phyloP scores from a whole-genome alignment of 108 stramenopile species.

The Schizochytrium sp. region DNA sequence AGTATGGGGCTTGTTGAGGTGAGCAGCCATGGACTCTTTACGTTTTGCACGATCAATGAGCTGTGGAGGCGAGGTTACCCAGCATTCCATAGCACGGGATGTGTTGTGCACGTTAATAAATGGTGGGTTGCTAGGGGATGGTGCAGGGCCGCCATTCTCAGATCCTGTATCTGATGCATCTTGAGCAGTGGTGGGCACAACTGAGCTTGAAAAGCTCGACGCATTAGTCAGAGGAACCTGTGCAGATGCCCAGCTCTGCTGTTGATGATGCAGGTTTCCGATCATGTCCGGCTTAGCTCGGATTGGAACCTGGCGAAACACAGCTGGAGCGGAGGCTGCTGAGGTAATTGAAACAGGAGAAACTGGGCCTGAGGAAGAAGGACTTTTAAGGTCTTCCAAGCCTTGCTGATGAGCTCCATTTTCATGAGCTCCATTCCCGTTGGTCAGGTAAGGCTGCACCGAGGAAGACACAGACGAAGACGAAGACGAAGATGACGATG shows the following conservation, averaged over 20 bases:
- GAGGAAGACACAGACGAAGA: no score
- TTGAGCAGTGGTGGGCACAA: neutral
- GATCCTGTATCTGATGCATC: neutral
- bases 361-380: slow-evolving; percentile 49
- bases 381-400: slow-evolving; percentile 24
- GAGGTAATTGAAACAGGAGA: slow-evolving; percentile 54
- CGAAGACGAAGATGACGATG: no score
- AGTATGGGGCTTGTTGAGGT: slow-evolving; percentile 34
- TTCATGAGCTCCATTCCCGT: neutral
- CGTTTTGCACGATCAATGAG: slow-evolving; percentile 3
- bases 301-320: slow-evolving; percentile 51
- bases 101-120: neutral
- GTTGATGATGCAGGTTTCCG: slow-evolving; percentile 10
- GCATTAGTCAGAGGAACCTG: neutral
- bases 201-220: neutral
- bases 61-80: slow-evolving; percentile 47
- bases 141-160: neutral
- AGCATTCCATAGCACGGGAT: slow-evolving; percentile 1
- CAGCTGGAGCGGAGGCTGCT: slow-evolving; percentile 41
- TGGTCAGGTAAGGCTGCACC: no score
- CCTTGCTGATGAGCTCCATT: neutral
- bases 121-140: neutral
- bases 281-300: slow-evolving; percentile 23
- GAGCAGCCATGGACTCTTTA: neutral
- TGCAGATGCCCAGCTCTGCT: neutral